These are phyloP conservation scores for Phytophthora pinifolia DNA, from an alignment of 352 stramenopile genomes.

Conservation along the genomic window DNA sequence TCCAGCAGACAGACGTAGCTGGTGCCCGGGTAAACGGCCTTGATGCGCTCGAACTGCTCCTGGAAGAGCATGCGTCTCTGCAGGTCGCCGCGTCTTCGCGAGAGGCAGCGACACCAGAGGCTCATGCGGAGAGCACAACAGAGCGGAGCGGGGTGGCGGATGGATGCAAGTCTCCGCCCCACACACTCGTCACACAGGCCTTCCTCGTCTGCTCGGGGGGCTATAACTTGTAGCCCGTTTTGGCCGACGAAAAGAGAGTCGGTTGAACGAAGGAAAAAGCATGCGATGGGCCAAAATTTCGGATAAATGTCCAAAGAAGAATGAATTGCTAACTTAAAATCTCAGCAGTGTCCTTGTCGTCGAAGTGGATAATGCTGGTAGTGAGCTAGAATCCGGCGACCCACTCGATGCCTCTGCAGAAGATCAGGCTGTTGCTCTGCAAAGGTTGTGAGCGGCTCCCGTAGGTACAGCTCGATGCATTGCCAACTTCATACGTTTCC, in stretches of 20 bases:
- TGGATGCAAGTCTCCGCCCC: slow-evolving; percentile 15
- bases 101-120: slow-evolving; percentile 72
- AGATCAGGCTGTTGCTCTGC: no score
- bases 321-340: no score
- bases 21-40: slow-evolving; percentile 71
- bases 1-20: slow-evolving; percentile 82
- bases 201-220: slow-evolving; percentile 25
- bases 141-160: slow-evolving; percentile 1
- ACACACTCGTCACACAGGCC: slow-evolving; percentile 19
- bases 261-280: no score
- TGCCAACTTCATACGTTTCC: no score
- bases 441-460: no score
- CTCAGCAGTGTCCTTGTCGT: no score
- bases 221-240: slow-evolving; percentile 7
- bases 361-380: no score
- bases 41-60: slow-evolving; percentile 80
- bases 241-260: background rate
- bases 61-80: slow-evolving; percentile 56
- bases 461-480: no score
- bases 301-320: background rate
- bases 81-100: slow-evolving; percentile 57
- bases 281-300: background rate
- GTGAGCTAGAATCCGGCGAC: no score
- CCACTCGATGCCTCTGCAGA: no score
- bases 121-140: slow-evolving; percentile 36